A percentile compares a stretch with the other conserved stretches of the same genome.
Evolutionary conservation across 1,284 basidiomycete genomes (phyloP).

Genomic region (Cutaneotrichosporon arboriforme): DNA sequence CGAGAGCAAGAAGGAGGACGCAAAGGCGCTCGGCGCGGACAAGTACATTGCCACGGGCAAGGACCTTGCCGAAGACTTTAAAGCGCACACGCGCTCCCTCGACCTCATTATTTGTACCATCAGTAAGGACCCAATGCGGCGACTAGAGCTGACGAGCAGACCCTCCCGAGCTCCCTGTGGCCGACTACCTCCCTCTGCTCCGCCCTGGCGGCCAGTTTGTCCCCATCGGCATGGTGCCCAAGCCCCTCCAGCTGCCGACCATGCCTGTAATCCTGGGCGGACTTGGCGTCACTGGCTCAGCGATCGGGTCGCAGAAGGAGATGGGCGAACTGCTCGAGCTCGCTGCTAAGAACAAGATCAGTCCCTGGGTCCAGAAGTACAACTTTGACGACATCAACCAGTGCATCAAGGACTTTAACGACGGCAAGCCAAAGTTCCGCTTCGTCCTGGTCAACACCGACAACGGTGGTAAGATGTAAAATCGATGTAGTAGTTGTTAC

Average conservation of each 20-base stretch:
- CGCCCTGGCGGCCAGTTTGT: slow-evolving; percentile 43
- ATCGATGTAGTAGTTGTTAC: too few relatives aligned
- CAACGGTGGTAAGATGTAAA: slow-evolving; percentile 29
- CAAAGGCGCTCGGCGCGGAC: slow-evolving; percentile 50
- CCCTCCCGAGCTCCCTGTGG: slow-evolving; percentile 23
- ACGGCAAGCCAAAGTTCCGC: slow-evolving; percentile 48
- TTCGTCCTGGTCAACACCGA: slow-evolving; percentile 45
- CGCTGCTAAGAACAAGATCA: slow-evolving; percentile 31
- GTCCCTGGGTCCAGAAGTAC: slow-evolving; percentile 32
- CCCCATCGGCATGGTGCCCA: slow-evolving; percentile 43
- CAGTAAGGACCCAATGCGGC: slow-evolving; percentile 9
- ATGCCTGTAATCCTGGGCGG: slow-evolving; percentile 7
- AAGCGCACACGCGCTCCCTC: slow-evolving; percentile 37
- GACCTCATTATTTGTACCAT: slow-evolving; percentile 50
- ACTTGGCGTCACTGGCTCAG: slow-evolving; percentile 20
- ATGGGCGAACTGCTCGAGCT: slow-evolving; percentile 45
- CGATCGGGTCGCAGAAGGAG: slow-evolving; percentile 45
- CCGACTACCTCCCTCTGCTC: slow-evolving; percentile 42
- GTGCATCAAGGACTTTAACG: slow-evolving; percentile 46
- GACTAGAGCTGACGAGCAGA: slow-evolving; percentile 1
- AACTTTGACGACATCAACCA: slow-evolving; percentile 49
- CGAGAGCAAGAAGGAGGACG: slow-evolving; percentile 50
- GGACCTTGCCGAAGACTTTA: slow-evolving; percentile 26
- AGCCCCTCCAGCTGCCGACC: slow-evolving; percentile 28
- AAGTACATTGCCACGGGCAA: slow-evolving; percentile 42